Conservation (phyloP, 1,284 basidiomycete genomes). For the Austropuccinia psidii region DNA sequence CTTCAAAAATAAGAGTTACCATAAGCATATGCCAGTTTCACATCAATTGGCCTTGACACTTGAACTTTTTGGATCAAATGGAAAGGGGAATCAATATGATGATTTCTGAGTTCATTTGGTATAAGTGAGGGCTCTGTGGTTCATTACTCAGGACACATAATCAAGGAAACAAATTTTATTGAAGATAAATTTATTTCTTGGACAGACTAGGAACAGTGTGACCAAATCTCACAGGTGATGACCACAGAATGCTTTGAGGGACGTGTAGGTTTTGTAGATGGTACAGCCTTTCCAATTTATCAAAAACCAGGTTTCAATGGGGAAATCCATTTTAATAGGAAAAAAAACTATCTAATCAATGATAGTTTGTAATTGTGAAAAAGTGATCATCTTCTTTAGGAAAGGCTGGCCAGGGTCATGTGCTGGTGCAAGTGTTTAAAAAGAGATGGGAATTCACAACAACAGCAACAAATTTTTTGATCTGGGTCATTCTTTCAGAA, state of each 20-base stretch:
- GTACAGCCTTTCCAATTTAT: not conserved
- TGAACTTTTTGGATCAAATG: slow-evolving; percentile 13
- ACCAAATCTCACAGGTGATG: not conserved
- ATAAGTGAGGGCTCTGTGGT: slow-evolving; percentile 1
- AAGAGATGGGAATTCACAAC: not conserved
- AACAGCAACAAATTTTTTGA: not conserved
- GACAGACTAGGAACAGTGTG: not conserved
- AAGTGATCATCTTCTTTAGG: not conserved
- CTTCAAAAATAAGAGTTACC: not conserved
- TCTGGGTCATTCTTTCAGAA: not conserved
- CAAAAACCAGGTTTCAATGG: not conserved
- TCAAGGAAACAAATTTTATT: not conserved
- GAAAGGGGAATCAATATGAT: not conserved
- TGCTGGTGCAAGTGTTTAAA: not conserved
- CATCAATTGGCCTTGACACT: slow-evolving; percentile 7
- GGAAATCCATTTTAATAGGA: not conserved
- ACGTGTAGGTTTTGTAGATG: not conserved
- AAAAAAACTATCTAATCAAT: not conserved
- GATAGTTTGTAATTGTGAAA: not conserved
- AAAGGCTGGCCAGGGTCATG: not conserved
- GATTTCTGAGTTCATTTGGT: not conserved
- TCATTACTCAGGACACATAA: not conserved
- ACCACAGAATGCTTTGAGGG: not conserved
- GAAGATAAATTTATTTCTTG: not conserved
- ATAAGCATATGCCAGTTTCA: not conserved